phyloP scores from a whole-genome alignment of 2,329 filamentous ascomycete genomes.

The Mycocentrospora acerina region DNA sequence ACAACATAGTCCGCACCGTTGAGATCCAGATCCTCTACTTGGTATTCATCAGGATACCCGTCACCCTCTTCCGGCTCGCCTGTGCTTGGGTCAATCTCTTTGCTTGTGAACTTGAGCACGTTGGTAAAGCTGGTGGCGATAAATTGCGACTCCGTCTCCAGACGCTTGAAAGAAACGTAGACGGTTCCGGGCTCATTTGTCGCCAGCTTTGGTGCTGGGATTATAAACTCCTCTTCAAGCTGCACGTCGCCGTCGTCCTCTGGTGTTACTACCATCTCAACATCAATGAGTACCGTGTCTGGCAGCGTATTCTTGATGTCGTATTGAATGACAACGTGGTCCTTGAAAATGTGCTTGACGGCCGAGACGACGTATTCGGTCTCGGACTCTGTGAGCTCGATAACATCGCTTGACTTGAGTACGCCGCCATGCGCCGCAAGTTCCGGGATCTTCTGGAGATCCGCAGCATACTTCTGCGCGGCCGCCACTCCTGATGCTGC shows the following conservation, averaged over 20 bases:
- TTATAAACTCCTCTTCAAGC: constrained; percentile 84
- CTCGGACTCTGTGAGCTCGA: constrained; percentile 94
- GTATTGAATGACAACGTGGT: constrained; percentile 93
- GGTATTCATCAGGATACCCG: constrained; percentile 97
- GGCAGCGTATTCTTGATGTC: constrained; percentile 97
- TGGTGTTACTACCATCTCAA: constrained; percentile 73
- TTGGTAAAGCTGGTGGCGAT: constrained; percentile 84
- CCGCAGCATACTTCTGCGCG: constrained; percentile 85
- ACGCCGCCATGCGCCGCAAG: constrained; percentile 85
- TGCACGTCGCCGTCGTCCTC: constrained; percentile 76
- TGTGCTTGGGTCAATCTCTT: constrained; percentile 96
- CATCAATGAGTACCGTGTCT: constrained; percentile 60
- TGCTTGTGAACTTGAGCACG: constrained; percentile 92
- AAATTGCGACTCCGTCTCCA: constrained; percentile 73
- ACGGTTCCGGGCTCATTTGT: constrained; percentile 89
- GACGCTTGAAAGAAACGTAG: constrained; percentile 91
- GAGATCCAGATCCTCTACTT: constrained; percentile 90
- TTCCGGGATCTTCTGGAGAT: constrained; percentile 86
- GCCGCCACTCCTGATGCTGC: constrained; percentile 75
- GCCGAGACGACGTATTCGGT: constrained; percentile 95
- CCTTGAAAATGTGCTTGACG: constrained; percentile 97
- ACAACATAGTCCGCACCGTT: constrained; percentile 91
- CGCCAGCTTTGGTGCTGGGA: constrained; percentile 78
- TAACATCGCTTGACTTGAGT: constrained; percentile 82
- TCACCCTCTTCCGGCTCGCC: constrained; percentile 79